Evolutionary conservation across 2,329 filamentous ascomycete genomes (phyloP).

Genomic region (Ophiostoma sp.): DNA sequence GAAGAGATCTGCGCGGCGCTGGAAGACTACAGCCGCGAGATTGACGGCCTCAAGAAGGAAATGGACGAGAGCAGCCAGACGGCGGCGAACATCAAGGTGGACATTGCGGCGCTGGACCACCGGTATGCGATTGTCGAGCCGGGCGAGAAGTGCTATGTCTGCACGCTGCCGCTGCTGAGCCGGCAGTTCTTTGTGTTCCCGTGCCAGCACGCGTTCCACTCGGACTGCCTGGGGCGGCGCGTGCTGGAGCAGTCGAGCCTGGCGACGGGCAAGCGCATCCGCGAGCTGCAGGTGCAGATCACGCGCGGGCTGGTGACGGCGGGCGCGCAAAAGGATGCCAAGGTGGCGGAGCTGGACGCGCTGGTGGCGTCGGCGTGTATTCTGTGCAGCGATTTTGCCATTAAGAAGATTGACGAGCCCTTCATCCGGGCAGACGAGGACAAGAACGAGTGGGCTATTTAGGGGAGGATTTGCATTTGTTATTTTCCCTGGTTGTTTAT

Average conservation of each 20-base stretch:
- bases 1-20: slow-evolving; percentile 93
- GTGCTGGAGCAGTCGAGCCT: slow-evolving; percentile 77
- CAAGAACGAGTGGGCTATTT: slow-evolving; percentile 67
- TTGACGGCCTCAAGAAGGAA: slow-evolving; percentile 80
- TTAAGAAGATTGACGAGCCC: slow-evolving; percentile 89
- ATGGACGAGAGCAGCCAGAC: slow-evolving; percentile 94
- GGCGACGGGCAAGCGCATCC: slow-evolving; percentile 71
- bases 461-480: neutral
- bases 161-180: slow-evolving; percentile 76
- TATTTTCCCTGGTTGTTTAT: neutral
- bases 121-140: slow-evolving; percentile 96
- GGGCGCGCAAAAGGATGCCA: slow-evolving; percentile 69
- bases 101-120: slow-evolving; percentile 78
- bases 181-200: slow-evolving; percentile 97
- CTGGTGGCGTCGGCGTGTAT: slow-evolving; percentile 91
- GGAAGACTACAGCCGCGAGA: slow-evolving; percentile 87
- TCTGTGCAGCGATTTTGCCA: slow-evolving; percentile 88
- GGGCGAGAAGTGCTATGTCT: slow-evolving; percentile 88
- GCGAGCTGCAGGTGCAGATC: slow-evolving; percentile 78
- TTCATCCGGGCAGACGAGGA: slow-evolving; percentile 74
- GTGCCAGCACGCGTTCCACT: slow-evolving; percentile 96
- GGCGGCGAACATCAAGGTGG: slow-evolving; percentile 81
- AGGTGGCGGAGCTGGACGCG: slow-evolving; percentile 85
- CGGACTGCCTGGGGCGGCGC: slow-evolving; percentile 81
- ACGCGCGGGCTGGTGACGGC: slow-evolving; percentile 65